Evolutionary conservation across 129 eudicot species (phyloP).

Genomic region (Helianthus annuus): HanXRQr2.0-SUNRISE NC_035443.2:7060469-7060968

Average conservation of each 20-base stretch:
- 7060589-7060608: constrained; percentile 60
- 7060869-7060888: constrained; percentile 55
- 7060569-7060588: constrained; percentile 81
- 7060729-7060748: constrained; percentile 54
- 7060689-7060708: constrained; percentile 54
- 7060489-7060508: constrained; percentile 41
- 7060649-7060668: constrained; percentile 44
- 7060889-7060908: constrained; percentile 50
- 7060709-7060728: constrained; percentile 54
- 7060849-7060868: constrained; percentile 43
- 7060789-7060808: constrained; percentile 57
- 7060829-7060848: constrained; percentile 39
- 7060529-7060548: constrained; percentile 73
- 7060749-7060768: constrained; percentile 61
- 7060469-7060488: constrained; percentile 27
- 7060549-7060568: constrained; percentile 87
- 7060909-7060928: constrained; percentile 44
- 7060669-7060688: constrained; percentile 50
- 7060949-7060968: constrained; percentile 50
- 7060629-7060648: constrained; percentile 73
- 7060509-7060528: constrained; percentile 58
- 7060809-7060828: constrained; percentile 48
- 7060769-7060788: constrained; percentile 52
- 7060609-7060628: constrained; percentile 64
- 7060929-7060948: constrained; percentile 57